Percentiles rank a stretch among this genome's conserved stretches.
Evolutionary conservation across 2,329 filamentous ascomycete genomes (phyloP).

Genomic region (Epichloe hybrida): DNA sequence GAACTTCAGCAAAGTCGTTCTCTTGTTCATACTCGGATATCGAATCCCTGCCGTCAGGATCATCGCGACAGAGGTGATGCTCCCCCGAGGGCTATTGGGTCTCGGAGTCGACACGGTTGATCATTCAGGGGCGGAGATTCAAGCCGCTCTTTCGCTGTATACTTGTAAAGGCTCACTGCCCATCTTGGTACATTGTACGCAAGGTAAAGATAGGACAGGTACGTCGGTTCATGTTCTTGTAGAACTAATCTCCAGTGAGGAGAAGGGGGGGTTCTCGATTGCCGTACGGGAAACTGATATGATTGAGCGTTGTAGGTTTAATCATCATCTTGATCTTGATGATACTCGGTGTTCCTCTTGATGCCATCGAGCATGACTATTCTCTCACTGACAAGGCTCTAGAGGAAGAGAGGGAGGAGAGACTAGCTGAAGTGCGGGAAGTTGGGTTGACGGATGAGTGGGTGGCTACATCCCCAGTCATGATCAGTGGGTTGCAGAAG

Average conservation of each 20-base stretch:
- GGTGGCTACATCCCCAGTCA: slow-evolving; percentile 48
- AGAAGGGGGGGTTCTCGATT: too few relatives aligned
- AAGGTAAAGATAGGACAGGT: slow-evolving; percentile 65
- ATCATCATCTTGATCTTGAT: slow-evolving; percentile 55
- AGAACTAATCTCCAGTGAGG: too few relatives aligned
- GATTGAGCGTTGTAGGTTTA: slow-evolving; percentile 38
- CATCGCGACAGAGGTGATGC: slow-evolving; percentile 57
- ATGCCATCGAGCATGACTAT: slow-evolving; percentile 61
- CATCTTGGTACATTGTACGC: slow-evolving; percentile 67
- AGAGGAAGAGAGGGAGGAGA: slow-evolving; percentile 43
- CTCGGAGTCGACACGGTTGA: slow-evolving; percentile 58
- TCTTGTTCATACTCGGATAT: slow-evolving; percentile 51
- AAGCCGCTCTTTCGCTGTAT: slow-evolving; percentile 20
- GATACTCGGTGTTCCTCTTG: slow-evolving; percentile 40
- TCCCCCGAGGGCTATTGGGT: slow-evolving; percentile 51
- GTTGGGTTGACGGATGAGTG: slow-evolving; percentile 66
- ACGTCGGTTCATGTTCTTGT: background rate
- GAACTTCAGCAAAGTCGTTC: slow-evolving; percentile 30
- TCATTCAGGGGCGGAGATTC: slow-evolving; percentile 49
- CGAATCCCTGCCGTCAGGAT: slow-evolving; percentile 56
- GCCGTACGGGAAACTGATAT: too few relatives aligned
- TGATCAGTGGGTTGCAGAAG: slow-evolving; percentile 44
- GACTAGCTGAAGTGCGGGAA: slow-evolving; percentile 52
- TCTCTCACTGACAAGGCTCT: slow-evolving; percentile 48
- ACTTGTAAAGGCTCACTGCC: slow-evolving; percentile 36